These are phyloP conservation scores for Simplicillium sp. DNA, from an alignment of 2,329 filamentous ascomycete species.

Conservation along the genomic window DNA sequence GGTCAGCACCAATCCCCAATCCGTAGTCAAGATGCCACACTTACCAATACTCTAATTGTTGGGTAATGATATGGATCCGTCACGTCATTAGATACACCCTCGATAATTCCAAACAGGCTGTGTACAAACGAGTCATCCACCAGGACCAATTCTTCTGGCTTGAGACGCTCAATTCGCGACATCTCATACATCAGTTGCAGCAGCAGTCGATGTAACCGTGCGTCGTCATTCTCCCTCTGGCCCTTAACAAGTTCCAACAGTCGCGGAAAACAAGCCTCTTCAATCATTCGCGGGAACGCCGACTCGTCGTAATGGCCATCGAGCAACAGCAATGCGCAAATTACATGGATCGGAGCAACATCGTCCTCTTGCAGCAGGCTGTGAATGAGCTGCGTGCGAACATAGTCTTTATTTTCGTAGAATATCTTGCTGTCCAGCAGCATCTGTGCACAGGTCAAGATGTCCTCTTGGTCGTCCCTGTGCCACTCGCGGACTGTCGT, in stretches of 20 bases:
- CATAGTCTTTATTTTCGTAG: conserved; percentile 66
- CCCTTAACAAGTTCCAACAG: conserved; percentile 72
- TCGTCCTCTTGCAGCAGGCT: conserved; percentile 88
- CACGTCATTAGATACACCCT: conserved; percentile 75
- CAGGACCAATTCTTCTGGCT: conserved; percentile 63
- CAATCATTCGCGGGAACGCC: conserved; percentile 79
- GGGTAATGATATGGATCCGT: conserved; percentile 94
- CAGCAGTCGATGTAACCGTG: conserved; percentile 67
- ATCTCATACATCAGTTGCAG: conserved; percentile 93
- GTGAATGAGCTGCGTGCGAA: conserved; percentile 86
- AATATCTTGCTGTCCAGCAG: conserved; percentile 72
- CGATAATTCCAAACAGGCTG: conserved; percentile 79
- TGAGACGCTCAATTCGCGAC: conserved; percentile 80
- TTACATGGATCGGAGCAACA: conserved; percentile 65
- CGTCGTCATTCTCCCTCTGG: conserved; percentile 54
- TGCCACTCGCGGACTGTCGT: conserved; percentile 68
- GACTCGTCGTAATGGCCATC: conserved; percentile 73
- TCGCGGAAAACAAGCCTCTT: conserved; percentile 73
- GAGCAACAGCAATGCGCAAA: conserved; percentile 75
- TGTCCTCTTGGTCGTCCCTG: conserved; percentile 66
- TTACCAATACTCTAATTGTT: conserved; percentile 82
- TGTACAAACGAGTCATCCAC: conserved; percentile 75
- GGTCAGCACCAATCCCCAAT: conserved; percentile 9
- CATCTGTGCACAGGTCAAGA: conserved; percentile 70
- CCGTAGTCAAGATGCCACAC: conserved; percentile 17